A percentile compares a stretch with the other conserved stretches of the same genome.
Conservation (phyloP, 345 rosid genomes). For the Murraya koenigii region DNA sequence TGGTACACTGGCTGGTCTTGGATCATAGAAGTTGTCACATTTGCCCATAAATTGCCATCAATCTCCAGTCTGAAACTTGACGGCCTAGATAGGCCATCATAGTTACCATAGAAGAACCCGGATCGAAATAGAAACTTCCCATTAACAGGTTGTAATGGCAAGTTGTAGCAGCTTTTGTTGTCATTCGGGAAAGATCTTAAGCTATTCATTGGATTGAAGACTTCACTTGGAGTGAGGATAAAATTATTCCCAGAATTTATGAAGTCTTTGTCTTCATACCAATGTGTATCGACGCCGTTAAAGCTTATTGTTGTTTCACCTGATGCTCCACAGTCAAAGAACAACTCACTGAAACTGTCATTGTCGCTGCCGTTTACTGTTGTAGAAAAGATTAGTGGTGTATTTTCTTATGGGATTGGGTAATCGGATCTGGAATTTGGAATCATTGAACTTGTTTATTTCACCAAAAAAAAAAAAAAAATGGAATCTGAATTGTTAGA, state of each 20-base stretch:
- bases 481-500: too few relatives aligned
- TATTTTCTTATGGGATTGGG: too few relatives aligned
- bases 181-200: neutral
- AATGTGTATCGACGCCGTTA: neutral
- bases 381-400: too few relatives aligned
- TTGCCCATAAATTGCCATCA: constrained; percentile 27
- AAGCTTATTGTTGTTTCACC: neutral
- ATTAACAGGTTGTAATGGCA: neutral
- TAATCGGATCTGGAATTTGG: too few relatives aligned
- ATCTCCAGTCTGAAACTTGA: constrained; percentile 19
- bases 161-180: constrained; percentile 10
- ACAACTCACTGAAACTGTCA: neutral
- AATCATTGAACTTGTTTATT: too few relatives aligned
- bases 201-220: constrained; percentile 2
- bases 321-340: constrained; percentile 22
- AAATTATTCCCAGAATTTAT: constrained; percentile 9
- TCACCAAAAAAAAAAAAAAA: too few relatives aligned
- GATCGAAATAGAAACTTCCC: constrained; percentile 8
- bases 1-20: constrained; percentile 10
- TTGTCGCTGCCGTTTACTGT: neutral
- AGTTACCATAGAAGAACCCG: constrained; percentile 22
- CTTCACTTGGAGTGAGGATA: neutral
- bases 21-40: constrained; percentile 14
- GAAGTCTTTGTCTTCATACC: constrained; percentile 11
- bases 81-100: constrained; percentile 25